Evolutionary conservation across 2,329 filamentous ascomycete species (phyloP).

Genomic region (Pseudogymnoascus sp.): DNA sequence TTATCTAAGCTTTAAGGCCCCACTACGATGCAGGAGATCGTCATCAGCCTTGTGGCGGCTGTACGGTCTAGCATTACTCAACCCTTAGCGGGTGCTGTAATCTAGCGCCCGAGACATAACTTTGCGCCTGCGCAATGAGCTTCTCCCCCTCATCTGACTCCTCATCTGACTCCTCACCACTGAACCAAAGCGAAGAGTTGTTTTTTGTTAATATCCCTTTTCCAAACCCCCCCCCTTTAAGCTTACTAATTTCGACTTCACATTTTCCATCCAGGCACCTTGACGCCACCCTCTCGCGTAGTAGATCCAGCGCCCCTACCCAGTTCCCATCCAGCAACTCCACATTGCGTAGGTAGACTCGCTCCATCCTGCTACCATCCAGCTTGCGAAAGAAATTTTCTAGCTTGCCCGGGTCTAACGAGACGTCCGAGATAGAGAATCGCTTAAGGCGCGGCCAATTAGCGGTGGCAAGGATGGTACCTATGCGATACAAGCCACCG

Average conservation of each 20-base stretch:
- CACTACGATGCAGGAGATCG: neutral
- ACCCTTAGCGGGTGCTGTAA: neutral
- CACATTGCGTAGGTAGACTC: neutral
- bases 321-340: neutral
- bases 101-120: neutral
- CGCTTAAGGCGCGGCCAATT: neutral
- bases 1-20: slow-evolving; percentile 18
- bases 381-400: neutral
- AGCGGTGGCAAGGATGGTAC: neutral
- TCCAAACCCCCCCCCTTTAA: neutral
- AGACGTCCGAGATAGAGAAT: neutral
- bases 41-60: neutral
- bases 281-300: neutral
- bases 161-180: neutral
- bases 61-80: neutral
- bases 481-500: neutral
- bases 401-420: neutral
- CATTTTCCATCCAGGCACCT: neutral
- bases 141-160: neutral
- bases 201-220: no score
- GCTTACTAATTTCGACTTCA: neutral
- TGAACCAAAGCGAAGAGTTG: no score
- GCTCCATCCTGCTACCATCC: neutral
- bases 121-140: neutral
- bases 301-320: neutral